Base-by-base conservation (phyloP, 805 yeast species). In the Cyberlindnera amylophila region DNA sequence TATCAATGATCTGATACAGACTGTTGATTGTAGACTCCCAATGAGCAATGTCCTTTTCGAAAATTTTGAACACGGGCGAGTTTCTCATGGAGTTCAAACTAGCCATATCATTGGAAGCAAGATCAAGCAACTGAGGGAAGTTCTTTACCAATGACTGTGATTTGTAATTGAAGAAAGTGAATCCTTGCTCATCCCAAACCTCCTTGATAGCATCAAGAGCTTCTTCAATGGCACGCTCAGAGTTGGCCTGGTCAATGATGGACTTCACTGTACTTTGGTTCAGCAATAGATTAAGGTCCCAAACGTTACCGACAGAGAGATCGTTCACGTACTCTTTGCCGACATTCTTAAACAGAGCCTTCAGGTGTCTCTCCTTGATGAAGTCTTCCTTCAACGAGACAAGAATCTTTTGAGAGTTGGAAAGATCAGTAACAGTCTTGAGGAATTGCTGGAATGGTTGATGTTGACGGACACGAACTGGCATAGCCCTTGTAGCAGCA, bases 331-430 rank as follows among this genome's bases (percentile, higher is more conserved):
- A 39, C 1, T 15, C 16, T 6, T 37, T 46, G 0, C 58, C 68
- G 17, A 71, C 45, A 11, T 54, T 58, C 11, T 58, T 47, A 48
- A 74, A 75, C 2, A 82, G 58, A 9, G 54, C 47, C 14, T 63
- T 64, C 89, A 96, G 80, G 54, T 90, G 97, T 17, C 89, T 67
- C 0, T 70, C 71, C 41, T 74, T 74, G 47, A 90, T 60, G 0
- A 78, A 71, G 0, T 72, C 82, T 4, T 79, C 73, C 42, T 72
- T 75, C 42, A 87, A 61, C 23, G 70, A 54, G 42, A 69, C 63
- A 12, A 74, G 50, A 34, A 70, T 52, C 30, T 51, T 53, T 36
- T 58, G 61, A 2, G 57, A 50, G 11, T 30, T 33, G 9, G 54
- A 45, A 1, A 57, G 31, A 2, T 58, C 57, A 36, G 74, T 74